Evolutionary conservation across 2,329 filamentous ascomycete genomes (phyloP).

Genomic region (Neonectria coccinea): DNA sequence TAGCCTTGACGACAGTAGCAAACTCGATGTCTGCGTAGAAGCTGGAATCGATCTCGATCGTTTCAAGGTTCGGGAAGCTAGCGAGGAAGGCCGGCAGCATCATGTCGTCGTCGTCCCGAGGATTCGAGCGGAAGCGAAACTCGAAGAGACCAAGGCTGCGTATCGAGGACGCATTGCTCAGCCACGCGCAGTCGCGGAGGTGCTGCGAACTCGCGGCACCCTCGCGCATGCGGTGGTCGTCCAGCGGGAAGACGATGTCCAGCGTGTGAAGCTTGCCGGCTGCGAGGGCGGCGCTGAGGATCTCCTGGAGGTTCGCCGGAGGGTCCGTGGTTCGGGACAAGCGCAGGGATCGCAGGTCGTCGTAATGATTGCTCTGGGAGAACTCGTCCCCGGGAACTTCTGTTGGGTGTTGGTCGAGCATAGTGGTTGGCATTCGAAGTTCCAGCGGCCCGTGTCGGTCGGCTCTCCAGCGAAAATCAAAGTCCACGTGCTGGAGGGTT

Average conservation of each 20-base stretch:
- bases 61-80: conserved; percentile 53
- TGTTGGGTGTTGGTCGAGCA: conserved; percentile 32
- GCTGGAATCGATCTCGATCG: conserved; percentile 50
- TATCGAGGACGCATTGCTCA: conserved; percentile 50
- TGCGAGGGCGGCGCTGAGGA: conserved; percentile 44
- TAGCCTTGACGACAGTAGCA: conserved; percentile 45
- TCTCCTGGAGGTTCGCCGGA: conserved; percentile 39
- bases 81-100: conserved; percentile 51
- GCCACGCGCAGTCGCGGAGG: conserved; percentile 50
- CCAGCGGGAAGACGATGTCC: conserved; percentile 52
- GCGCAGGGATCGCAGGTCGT: conserved; percentile 46
- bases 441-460: conserved; percentile 40
- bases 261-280: conserved; percentile 49
- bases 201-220: conserved; percentile 47
- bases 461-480: conserved; percentile 46
- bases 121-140: conserved; percentile 50
- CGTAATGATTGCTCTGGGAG: conserved; percentile 38
- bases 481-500: conserved; percentile 47
- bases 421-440: conserved; percentile 30
- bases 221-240: conserved; percentile 35
- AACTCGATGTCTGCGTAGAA: conserved; percentile 48
- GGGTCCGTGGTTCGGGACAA: conserved; percentile 43
- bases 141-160: conserved; percentile 50
- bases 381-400: conserved; percentile 25
- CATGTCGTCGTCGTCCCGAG: conserved; percentile 45